Conservation (phyloP, 768 basidiomycete genomes). For the Phaffia australis region DNA sequence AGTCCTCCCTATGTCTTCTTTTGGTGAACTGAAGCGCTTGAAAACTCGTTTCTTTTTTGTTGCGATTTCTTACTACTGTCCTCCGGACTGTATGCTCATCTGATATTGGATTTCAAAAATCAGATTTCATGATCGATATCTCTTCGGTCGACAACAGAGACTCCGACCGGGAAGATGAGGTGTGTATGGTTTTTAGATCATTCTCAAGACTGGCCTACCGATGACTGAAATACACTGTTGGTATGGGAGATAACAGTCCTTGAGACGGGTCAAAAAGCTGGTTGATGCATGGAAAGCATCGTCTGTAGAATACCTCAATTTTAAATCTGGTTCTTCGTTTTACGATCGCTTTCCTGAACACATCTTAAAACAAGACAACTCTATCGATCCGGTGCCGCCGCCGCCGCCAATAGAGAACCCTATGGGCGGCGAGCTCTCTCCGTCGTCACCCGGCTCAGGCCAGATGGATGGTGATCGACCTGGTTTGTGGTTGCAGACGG, state of each 20-base stretch:
- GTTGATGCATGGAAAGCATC: slow-evolving; percentile 39
- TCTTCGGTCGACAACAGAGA: slow-evolving; percentile 41
- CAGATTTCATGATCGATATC: slow-evolving; percentile 42
- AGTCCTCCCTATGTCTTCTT: slow-evolving; percentile 4
- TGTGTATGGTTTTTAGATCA: neutral
- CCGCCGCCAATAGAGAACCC: too few relatives aligned
- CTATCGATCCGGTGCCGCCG: too few relatives aligned
- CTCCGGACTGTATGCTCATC: too few relatives aligned
- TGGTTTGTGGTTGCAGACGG: slow-evolving; percentile 32
- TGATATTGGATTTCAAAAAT: neutral
- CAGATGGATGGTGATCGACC: slow-evolving; percentile 23
- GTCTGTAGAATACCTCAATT: neutral
- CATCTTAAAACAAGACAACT: too few relatives aligned
- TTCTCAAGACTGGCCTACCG: neutral
- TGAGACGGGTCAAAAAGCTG: slow-evolving; percentile 36
- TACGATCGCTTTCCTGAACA: too few relatives aligned
- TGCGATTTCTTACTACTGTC: too few relatives aligned
- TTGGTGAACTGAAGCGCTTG: neutral
- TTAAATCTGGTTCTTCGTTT: neutral
- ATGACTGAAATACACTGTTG: neutral
- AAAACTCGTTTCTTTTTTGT: too few relatives aligned
- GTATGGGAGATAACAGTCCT: slow-evolving; percentile 26
- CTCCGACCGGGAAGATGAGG: slow-evolving; percentile 38
- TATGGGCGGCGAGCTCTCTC: too few relatives aligned
- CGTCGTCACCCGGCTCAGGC: too few relatives aligned